Evolutionary conservation across 768 basidiomycete species (phyloP), one percentile per base, ranked within the genome.

Genomic region (Leccinum longicurvipes): DNA sequence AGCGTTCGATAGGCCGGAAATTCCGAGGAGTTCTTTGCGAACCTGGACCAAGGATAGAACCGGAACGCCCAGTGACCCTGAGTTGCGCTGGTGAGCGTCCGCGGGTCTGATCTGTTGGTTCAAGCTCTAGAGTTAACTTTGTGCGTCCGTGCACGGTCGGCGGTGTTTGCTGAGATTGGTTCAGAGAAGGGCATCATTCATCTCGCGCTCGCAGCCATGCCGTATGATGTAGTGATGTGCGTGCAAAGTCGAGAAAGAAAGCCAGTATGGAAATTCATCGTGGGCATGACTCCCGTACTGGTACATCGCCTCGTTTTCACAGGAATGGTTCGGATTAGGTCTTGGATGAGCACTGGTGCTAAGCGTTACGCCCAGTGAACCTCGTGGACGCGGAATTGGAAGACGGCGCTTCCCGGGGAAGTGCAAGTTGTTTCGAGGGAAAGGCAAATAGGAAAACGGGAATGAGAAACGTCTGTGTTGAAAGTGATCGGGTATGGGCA

Each of bases 131-230:
- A 4, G 23, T 6, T 36, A n/a, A 50, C 50, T 15, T 51, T 48
- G 42, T 15, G n/a, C 12, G 14, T 17, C 6, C 34, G 9, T 17
- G 19, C 4, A 17, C 17, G n/a, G 23, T 17, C 51, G 46, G 49
- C 36, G 58, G 50, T 11, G 46, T 39, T 61, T 46, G 21, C 10
- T 17, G 88, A 86, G 88, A 87, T 93, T 62, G 92, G 92, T 5
- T 92, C 93, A 1, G 92, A 95, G 68, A 95, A 95, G 72, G 93
- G 93, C 48, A 87, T 95, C 3, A 93, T 96, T 57, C 89, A 92
- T 67, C 85, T 95, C 48, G 90, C 92, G 2, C 83, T 89, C 1
- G 91, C 85, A 1, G 91, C 91, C 2, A 91, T 9, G 15, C 96
- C 15, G 82, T 36, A 91, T 68, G 95, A 95, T 66, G 93, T 93